Evolutionary conservation across 306 rosid species (phyloP), one percentile per base, ranked within the genome.

Genomic region (Fragaria nilgerrensis): DNA sequence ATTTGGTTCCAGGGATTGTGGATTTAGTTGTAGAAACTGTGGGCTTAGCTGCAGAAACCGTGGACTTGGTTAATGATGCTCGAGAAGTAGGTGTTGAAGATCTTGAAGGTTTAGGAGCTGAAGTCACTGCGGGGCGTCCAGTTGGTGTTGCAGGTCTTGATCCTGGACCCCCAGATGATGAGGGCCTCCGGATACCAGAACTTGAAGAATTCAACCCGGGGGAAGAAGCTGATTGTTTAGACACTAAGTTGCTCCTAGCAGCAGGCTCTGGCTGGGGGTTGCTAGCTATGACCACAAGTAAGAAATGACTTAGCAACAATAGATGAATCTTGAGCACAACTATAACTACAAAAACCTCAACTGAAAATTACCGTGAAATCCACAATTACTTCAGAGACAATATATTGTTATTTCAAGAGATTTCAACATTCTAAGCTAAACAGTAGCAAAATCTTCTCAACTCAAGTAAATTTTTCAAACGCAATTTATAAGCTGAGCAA

Each of bases 81-180:
- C 98, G 87, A 70, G 98, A 90, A 79, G 93, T 91, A 73, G 98
- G 98, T 34, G 98, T 94, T 25, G 96, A 91, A 44, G 98, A 79
- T 84, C 98, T 90, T 78, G 90, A 86, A 73, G 97, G 72, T 85
- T 81, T 91, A 68, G 97, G 85, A 27, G 89, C 34, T 32, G 92
- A 53, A 41, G 82, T 70, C 86, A 90, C 82, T 58, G 91, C 79
- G 66, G 94, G 77, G 9, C 96, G 90, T 65, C 96, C 94, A 69
- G 94, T 88, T 79, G 98, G 97, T 68, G 97, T 88, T 47, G 89
- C 91, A 76, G 92, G 90, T 76, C 98, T 89, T 77, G 97, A 91
- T 82, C 96, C 97, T 27, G 94, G 96, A 74, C 96, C 98, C 64
- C 91, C 94, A 5, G 97, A 88, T 77, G 98, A 91, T 22, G 97